These are phyloP conservation scores for Aspergillus baeticus DNA, from an alignment of 495 filamentous ascomycete species.

Conservation along the genomic window DNA sequence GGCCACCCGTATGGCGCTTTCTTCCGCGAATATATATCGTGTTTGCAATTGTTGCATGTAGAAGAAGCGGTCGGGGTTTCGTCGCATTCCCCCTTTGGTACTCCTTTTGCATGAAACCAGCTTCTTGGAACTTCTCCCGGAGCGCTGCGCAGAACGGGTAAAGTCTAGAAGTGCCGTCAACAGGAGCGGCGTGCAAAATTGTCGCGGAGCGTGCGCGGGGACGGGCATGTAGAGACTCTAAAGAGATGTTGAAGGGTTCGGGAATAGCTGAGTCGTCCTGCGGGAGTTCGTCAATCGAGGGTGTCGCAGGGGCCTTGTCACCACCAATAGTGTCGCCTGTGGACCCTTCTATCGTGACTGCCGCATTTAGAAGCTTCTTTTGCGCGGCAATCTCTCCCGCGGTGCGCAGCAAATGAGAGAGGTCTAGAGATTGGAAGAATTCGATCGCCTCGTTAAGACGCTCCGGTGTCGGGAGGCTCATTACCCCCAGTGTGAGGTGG, in stretches of 20 bases:
- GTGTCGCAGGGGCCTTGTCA: background rate
- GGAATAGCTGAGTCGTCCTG: background rate
- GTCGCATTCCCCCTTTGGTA: slow-evolving; percentile 17
- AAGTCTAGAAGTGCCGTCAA: slow-evolving; percentile 56
- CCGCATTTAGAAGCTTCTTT: background rate
- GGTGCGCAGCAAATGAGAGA: slow-evolving; percentile 47
- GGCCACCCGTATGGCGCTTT: background rate
- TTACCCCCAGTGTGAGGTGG: slow-evolving; percentile 85
- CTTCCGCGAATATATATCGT: slow-evolving; percentile 65
- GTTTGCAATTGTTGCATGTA: slow-evolving; percentile 87
- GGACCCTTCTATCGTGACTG: background rate
- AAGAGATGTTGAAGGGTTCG: slow-evolving; percentile 29
- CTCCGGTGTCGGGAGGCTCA: slow-evolving; percentile 64
- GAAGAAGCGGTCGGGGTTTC: slow-evolving; percentile 57
- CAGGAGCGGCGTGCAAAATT: slow-evolving; percentile 54
- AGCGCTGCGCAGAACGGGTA: slow-evolving; percentile 63
- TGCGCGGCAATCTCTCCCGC: slow-evolving; percentile 17
- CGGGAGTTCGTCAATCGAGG: background rate
- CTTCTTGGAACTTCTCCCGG: slow-evolving; percentile 57
- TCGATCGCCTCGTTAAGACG: slow-evolving; percentile 56
- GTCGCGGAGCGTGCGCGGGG: slow-evolving; percentile 39
- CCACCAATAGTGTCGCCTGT: background rate
- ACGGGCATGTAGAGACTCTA: slow-evolving; percentile 38
- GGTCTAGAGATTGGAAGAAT: slow-evolving; percentile 54
- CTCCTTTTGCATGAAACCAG: slow-evolving; percentile 61